Evolutionary conservation across 2,329 filamentous ascomycete genomes (phyloP).

Genomic region (Fusarium nodosum): DNA sequence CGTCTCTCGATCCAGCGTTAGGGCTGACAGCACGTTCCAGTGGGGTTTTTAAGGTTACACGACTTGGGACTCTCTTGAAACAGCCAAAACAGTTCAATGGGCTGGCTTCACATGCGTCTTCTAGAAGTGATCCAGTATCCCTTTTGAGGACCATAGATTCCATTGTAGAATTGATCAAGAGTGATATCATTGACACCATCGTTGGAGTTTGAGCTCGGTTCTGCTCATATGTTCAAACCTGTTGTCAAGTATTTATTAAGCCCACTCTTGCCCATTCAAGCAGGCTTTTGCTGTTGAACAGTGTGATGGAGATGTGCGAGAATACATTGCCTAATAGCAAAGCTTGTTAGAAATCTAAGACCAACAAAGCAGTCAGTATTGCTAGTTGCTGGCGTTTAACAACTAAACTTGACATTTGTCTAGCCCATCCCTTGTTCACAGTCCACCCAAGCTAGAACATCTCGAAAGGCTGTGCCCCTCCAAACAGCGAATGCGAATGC

Average conservation of each 20-base stretch:
- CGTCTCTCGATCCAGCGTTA: not conserved
- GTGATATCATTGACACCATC: not conserved
- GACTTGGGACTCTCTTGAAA: not conserved
- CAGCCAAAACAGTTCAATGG: not conserved
- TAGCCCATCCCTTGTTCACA: not conserved
- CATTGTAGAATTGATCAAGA: not conserved
- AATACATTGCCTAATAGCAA: not conserved
- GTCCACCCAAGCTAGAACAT: not conserved
- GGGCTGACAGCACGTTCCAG: not conserved
- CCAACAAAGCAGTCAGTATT: not conserved
- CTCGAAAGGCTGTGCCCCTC: not conserved
- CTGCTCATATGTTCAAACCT: not conserved
- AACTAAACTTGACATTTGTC: no score
- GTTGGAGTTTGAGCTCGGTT: not conserved
- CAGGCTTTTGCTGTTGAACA: not conserved
- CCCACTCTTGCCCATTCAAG: not conserved
- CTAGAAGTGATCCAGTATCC: not conserved
- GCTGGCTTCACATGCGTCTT: not conserved
- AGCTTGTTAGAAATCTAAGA: not conserved
- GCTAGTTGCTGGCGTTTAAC: not conserved
- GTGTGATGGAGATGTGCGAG: not conserved
- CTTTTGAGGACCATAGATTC: accelerated
- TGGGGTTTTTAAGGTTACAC: not conserved
- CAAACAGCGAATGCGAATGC: not conserved
- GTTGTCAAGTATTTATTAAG: not conserved